Base-by-base conservation (phyloP, 805 yeast genomes). In the Cyberlindnera sargentensis region DNA sequence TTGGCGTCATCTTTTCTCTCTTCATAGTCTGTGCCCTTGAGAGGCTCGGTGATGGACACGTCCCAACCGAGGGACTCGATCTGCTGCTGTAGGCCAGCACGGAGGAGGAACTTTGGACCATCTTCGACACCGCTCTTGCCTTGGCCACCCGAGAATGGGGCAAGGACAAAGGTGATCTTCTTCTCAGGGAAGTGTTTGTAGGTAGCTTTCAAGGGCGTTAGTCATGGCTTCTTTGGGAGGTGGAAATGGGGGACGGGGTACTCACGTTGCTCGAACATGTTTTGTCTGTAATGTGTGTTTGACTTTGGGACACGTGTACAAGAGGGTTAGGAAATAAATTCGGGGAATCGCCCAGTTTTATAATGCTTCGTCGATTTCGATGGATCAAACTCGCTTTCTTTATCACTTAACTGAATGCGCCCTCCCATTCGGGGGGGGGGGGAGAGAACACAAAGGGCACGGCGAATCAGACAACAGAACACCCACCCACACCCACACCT, bases 121-220 rank as follows among this genome's bases (percentile, higher is more conserved):
- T 78, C 74, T 59, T 91, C 99, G 34, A 91, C 97, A 50, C 99
- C 99, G 25, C 80, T 75, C 59, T 87, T 86, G 34, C 88, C 90
- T 64, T 91, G 99, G 48, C 99, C 99, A 25, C 97, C 98, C 32
- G 89, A 78, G 65, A 91, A 93, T 41, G 98, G 98, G 1, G 96
- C 97, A 20, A 82, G 71, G 47, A 93, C 77, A 42, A 91, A 68
- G n/a, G 88, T 75, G 32, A 80, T 76, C 41, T 75, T 69, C 55
- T 71, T 78, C 39, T 68, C 58, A 39, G 76, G 71, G 56, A 74
- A 75, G 58, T 69, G 79, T 47, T 78, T 76, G 70, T 71, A 84
- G 37, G 65, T 50, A 41, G 66, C 57, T 48, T 24, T 2, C 6
- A 3, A 7, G 37, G 34, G 20, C 7, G n/a, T 31, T 31, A 6